Percentiles rank a stretch among this genome's conserved stretches.
phyloP scores from a whole-genome alignment of 2,329 filamentous ascomycete genomes.

The Trichoderma polysporum region DNA sequence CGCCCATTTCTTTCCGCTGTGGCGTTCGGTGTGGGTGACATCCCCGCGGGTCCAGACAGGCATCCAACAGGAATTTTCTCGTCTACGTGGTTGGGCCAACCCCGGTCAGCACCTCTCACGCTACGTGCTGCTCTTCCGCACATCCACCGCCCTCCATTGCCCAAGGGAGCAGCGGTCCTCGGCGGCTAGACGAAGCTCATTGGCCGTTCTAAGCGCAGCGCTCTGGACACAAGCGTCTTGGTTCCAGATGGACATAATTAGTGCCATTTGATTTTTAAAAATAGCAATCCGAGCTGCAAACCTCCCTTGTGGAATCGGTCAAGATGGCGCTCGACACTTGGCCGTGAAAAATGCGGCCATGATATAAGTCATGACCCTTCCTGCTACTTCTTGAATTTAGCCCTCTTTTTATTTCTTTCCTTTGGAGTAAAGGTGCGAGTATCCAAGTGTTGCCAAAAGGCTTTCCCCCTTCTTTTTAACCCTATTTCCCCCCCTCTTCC shows the following conservation, averaged over 20 bases:
- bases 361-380: constrained; percentile 59
- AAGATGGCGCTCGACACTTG: constrained; percentile 33
- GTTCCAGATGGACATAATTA: constrained; percentile 29
- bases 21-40: constrained; percentile 17
- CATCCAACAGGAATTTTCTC: constrained; percentile 14
- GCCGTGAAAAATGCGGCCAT: constrained; percentile 46
- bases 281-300: constrained; percentile 36
- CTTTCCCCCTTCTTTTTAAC: constrained; percentile 41
- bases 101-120: constrained; percentile 25
- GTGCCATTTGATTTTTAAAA: constrained; percentile 36
- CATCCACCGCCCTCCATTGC: constrained; percentile 29
- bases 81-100: constrained; percentile 15
- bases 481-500: constrained; percentile 31
- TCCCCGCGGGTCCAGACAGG: constrained; percentile 18
- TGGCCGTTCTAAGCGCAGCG: constrained; percentile 50
- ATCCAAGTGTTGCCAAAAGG: constrained; percentile 53
- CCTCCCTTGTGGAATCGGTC: constrained; percentile 17
- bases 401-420: constrained; percentile 41
- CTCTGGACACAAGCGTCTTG: constrained; percentile 26
- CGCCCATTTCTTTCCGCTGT: constrained; percentile 10
- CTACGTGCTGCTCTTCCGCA: constrained; percentile 26
- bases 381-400: constrained; percentile 41
- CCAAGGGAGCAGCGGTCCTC: constrained; percentile 24
- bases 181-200: constrained; percentile 38
- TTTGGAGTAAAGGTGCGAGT: constrained; percentile 44